phyloP scores from a whole-genome alignment of 495 filamentous ascomycete species.

The Lasiosphaeris hirsuta region DNA sequence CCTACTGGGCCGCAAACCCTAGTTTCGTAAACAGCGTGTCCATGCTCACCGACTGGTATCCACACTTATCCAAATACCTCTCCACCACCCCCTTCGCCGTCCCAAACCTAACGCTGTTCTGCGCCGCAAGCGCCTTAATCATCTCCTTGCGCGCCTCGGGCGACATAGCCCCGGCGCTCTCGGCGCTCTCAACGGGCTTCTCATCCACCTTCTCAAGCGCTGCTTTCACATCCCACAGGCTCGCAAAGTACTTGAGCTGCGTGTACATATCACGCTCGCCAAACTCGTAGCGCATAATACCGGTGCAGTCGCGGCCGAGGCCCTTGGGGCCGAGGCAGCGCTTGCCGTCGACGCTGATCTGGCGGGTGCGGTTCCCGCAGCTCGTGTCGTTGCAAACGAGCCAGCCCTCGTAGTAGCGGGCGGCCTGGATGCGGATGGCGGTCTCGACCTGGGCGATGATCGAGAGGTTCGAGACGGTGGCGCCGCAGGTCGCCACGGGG shows the following conservation, averaged over 20 bases:
- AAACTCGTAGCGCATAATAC: slow-evolving; percentile 83
- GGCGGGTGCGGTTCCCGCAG: slow-evolving; percentile 83
- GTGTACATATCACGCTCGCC: slow-evolving; percentile 90
- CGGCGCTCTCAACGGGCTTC: slow-evolving; percentile 18
- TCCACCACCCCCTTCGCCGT: slow-evolving; percentile 77
- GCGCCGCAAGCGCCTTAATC: slow-evolving; percentile 66
- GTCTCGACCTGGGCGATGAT: slow-evolving; percentile 83
- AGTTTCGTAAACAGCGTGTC: slow-evolving; percentile 72
- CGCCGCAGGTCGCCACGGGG: slow-evolving; percentile 45
- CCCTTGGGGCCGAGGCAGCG: slow-evolving; percentile 85
- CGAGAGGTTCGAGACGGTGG: slow-evolving; percentile 63
- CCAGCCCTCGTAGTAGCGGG: slow-evolving; percentile 88
- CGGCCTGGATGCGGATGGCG: slow-evolving; percentile 71
- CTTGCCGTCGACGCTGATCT: slow-evolving; percentile 88
- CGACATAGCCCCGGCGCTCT: slow-evolving; percentile 39
- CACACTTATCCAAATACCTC: slow-evolving; percentile 87
- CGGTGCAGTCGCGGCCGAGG: slow-evolving; percentile 76
- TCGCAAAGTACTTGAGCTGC: slow-evolving; percentile 84
- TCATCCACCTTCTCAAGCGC: slow-evolving; percentile 52
- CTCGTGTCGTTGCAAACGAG: slow-evolving; percentile 83
- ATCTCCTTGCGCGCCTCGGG: slow-evolving; percentile 46
- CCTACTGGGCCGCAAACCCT: slow-evolving; percentile 35
- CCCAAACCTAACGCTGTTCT: slow-evolving; percentile 73
- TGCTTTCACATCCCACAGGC: slow-evolving; percentile 87
- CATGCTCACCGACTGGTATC: slow-evolving; percentile 95